A percentile compares a stretch with the other conserved stretches of the same genome.
Conservation (phyloP, 176 grass and related monocot species). For the Lolium rigidum region DNA sequence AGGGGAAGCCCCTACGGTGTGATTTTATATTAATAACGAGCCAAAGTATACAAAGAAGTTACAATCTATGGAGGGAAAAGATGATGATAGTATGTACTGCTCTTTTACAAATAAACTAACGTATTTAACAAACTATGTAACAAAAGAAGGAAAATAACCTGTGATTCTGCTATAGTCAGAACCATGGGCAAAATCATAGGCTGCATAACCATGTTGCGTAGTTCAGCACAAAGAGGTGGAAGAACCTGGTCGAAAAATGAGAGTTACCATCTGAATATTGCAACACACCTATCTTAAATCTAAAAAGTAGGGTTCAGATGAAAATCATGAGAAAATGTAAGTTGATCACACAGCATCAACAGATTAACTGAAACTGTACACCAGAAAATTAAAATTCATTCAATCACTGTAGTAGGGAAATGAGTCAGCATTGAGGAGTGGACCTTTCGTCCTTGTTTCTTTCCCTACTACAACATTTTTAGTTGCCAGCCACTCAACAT, state of each 20-base stretch:
- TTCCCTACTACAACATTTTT: conserved; percentile 31
- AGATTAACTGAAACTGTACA: conserved; percentile 15
- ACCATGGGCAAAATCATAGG: conserved; percentile 99
- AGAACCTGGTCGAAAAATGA: conserved; percentile 75
- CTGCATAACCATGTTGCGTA: conserved; percentile 96
- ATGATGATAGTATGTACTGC: background rate
- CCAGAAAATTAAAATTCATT: conserved; percentile 20
- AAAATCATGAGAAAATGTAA: background rate
- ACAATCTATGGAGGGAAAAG: background rate
- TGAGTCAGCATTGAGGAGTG: background rate
- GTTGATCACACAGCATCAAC: conserved; percentile 5
- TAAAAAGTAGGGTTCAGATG: background rate
- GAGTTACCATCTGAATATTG: conserved; percentile 36
- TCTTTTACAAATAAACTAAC: conserved; percentile 28
- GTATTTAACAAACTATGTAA: conserved; percentile 14
- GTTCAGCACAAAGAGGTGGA: conserved; percentile 95
- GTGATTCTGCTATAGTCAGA: conserved; percentile 93
- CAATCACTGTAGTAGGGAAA: background rate
- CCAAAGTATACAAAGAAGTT: too few species aligned
- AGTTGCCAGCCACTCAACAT: background rate
- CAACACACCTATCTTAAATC: background rate
- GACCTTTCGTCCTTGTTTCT: background rate
- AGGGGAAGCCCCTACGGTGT: too few species aligned
- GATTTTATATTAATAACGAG: too few species aligned
- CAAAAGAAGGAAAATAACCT: conserved; percentile 52